Evolutionary conservation across 192 early-diverging fungal genomes (phyloP).

Genomic region (Lobosporangium transversale): DNA sequence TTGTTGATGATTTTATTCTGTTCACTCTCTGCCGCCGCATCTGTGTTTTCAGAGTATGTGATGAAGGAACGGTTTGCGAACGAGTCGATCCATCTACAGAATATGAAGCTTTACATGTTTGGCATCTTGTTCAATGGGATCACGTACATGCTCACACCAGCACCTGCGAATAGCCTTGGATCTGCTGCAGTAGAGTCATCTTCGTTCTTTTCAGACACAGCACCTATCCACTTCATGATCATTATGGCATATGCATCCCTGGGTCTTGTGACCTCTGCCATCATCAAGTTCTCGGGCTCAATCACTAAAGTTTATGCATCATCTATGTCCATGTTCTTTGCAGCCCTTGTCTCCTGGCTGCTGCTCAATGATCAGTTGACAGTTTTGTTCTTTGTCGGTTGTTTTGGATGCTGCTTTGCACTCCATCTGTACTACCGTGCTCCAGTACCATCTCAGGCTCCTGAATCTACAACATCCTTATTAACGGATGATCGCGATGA

Average conservation of each 20-base stretch:
- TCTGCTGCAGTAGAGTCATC: background rate
- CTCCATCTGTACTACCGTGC: conserved; percentile 49
- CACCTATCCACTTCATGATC: conserved; percentile 43
- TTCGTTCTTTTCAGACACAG: conserved; percentile 40
- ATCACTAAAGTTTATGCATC: conserved; percentile 54
- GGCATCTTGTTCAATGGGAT: conserved; percentile 52
- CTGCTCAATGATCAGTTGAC: conserved; percentile 37
- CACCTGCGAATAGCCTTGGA: background rate
- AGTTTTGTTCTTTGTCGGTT: conserved; percentile 48
- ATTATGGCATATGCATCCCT: conserved; percentile 37
- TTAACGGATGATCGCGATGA: background rate
- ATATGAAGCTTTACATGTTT: conserved; percentile 55
- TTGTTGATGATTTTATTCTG: conserved; percentile 49
- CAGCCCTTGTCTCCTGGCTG: conserved; percentile 42
- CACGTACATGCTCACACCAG: conserved; percentile 31
- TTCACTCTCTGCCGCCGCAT: conserved; percentile 44
- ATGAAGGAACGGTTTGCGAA: conserved; percentile 51
- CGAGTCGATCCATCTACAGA: conserved; percentile 54
- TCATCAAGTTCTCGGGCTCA: conserved; percentile 54
- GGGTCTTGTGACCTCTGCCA: conserved; percentile 51
- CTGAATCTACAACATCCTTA: background rate
- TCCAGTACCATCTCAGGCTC: background rate
- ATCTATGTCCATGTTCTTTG: conserved; percentile 56
- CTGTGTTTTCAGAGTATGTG: conserved; percentile 55
- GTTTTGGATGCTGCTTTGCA: conserved; percentile 49